Conservation (phyloP, 2,329 filamentous ascomycete species). For the Coniochaeta sp. region DNA sequence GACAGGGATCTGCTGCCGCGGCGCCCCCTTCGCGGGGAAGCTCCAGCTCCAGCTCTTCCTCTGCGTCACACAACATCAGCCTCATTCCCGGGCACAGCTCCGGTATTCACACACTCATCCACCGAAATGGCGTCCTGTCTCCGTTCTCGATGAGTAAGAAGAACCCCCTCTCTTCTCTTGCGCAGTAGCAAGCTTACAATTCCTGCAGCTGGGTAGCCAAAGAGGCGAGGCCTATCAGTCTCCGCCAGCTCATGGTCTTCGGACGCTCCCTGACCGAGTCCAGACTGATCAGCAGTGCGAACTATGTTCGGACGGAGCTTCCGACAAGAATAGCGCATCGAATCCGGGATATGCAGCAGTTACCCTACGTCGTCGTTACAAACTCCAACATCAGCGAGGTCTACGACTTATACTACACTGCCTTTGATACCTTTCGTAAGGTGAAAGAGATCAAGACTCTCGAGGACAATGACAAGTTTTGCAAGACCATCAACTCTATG, state of each 20-base stretch:
- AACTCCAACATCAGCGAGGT: conserved; percentile 91
- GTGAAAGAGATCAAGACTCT: conserved; percentile 76
- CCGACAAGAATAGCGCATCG: conserved; percentile 86
- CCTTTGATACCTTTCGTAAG: conserved; percentile 86
- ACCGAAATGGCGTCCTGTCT: conserved; percentile 54
- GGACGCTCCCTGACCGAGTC: conserved; percentile 86
- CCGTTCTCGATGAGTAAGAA: conserved; percentile 54
- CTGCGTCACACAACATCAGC: not conserved
- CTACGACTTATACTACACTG: conserved; percentile 92
- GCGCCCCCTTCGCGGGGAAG: not conserved
- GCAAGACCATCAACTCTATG: conserved; percentile 69
- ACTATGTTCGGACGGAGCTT: conserved; percentile 93
- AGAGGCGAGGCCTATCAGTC: conserved; percentile 88
- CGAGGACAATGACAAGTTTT: conserved; percentile 85
- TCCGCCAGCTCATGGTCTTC: conserved; percentile 95
- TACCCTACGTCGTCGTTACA: conserved; percentile 93
- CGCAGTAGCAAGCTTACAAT: conserved; percentile 10
- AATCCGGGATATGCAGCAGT: conserved; percentile 91
- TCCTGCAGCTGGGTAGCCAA: conserved; percentile 75
- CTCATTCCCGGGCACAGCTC: not conserved
- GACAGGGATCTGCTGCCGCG: not conserved
- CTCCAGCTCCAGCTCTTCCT: not conserved
- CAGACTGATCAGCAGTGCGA: conserved; percentile 86
- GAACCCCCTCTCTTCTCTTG: not conserved
- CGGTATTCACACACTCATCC: conserved; percentile 11